Percentiles rank a stretch among this genome's conserved stretches.
Evolutionary conservation across 2,329 filamentous ascomycete species (phyloP).

Genomic region (Aspergillus pseudonomiae): DNA sequence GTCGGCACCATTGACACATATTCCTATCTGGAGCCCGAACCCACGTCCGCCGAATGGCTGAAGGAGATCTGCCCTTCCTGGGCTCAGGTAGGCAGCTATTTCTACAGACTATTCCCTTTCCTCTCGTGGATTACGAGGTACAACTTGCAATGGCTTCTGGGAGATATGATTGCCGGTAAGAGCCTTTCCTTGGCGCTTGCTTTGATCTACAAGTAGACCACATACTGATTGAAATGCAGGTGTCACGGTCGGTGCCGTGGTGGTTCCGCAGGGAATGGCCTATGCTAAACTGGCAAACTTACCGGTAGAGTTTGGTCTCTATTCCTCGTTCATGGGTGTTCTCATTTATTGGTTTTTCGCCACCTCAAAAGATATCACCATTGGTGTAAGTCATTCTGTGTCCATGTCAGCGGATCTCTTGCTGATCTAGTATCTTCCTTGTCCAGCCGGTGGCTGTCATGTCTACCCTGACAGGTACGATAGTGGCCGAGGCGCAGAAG

Average conservation of each 20-base stretch:
- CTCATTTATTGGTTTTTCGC: slow-evolving; percentile 97
- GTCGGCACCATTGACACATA: slow-evolving; percentile 74
- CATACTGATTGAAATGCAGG: slow-evolving; percentile 42
- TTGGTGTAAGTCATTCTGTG: slow-evolving; percentile 66
- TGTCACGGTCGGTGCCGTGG: slow-evolving; percentile 74
- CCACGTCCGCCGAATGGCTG: slow-evolving; percentile 74
- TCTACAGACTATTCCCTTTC: slow-evolving; percentile 80
- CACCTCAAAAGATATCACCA: slow-evolving; percentile 97
- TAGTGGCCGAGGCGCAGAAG: slow-evolving; percentile 67
- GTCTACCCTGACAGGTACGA: slow-evolving; percentile 84
- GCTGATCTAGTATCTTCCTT: slow-evolving; percentile 6
- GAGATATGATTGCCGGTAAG: slow-evolving; percentile 85
- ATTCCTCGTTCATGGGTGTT: slow-evolving; percentile 95
- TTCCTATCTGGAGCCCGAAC: slow-evolving; percentile 80
- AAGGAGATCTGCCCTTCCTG: slow-evolving; percentile 63
- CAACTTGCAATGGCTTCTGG: slow-evolving; percentile 84
- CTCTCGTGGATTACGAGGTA: slow-evolving; percentile 85
- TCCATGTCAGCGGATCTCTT: not conserved
- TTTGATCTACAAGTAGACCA: not conserved
- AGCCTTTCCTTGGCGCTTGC: not conserved
- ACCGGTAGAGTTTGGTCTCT: slow-evolving; percentile 81
- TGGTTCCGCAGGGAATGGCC: slow-evolving; percentile 96
- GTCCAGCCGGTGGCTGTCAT: slow-evolving; percentile 86
- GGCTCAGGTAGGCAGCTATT: slow-evolving; percentile 61
- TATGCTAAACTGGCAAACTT: slow-evolving; percentile 84